Evolutionary conservation across 768 basidiomycete genomes (phyloP).

Genomic region (Lentinula raphanica): DNA sequence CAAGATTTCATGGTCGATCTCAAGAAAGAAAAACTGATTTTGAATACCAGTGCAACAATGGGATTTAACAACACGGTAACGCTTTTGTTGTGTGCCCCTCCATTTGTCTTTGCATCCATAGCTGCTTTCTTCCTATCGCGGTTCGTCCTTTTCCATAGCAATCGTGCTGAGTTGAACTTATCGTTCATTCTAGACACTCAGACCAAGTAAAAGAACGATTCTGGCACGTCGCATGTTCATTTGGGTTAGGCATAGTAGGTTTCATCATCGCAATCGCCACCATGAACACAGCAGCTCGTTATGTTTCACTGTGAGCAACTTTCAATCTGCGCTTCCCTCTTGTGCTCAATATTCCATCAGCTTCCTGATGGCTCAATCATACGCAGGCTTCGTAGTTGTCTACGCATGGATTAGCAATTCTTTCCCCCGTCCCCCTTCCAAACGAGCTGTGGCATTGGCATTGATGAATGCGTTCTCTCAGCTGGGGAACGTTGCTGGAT

Average conservation of each 20-base stretch:
- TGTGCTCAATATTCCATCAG: slow-evolving; percentile 21
- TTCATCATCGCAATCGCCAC: slow-evolving; percentile 70
- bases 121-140: slow-evolving; percentile 48
- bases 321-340: not conserved
- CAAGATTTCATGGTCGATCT: not conserved
- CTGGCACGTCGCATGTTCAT: slow-evolving; percentile 57
- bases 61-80: slow-evolving; percentile 62
- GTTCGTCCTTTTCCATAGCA: slow-evolving; percentile 28
- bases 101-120: slow-evolving; percentile 65
- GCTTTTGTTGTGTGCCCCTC: slow-evolving; percentile 74
- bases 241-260: slow-evolving; percentile 62
- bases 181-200: slow-evolving; percentile 55
- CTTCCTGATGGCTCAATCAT: slow-evolving; percentile 76
- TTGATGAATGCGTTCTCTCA: slow-evolving; percentile 77
- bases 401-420: slow-evolving; percentile 45
- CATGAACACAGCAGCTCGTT: slow-evolving; percentile 63
- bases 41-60: slow-evolving; percentile 43
- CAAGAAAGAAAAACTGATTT: not conserved
- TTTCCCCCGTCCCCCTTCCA: slow-evolving; percentile 72
- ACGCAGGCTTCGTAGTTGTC: slow-evolving; percentile 64
- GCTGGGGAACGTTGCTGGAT: slow-evolving; percentile 80
- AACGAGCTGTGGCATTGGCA: slow-evolving; percentile 79
- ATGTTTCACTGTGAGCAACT: slow-evolving; percentile 62
- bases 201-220: slow-evolving; percentile 73
- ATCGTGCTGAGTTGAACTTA: not conserved